Base-by-base conservation (phyloP, 768 basidiomycete genomes). In the Naganishia vishniacii region DNA sequence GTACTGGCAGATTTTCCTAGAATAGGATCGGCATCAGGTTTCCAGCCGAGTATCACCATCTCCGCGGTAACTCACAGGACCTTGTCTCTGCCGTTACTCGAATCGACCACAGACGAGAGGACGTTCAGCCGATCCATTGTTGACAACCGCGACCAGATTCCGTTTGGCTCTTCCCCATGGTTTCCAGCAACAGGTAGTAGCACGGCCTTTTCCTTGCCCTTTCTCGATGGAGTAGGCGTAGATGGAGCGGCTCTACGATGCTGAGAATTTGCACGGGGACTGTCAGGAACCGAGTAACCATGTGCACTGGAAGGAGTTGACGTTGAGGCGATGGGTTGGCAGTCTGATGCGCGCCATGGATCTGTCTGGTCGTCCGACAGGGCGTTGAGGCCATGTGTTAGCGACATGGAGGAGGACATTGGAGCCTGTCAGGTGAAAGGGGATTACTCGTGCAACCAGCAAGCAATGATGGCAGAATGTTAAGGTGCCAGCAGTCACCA, bases 51-150 rank as follows among this genome's bases (percentile, higher is more conserved):
- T n/a, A n/a, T n/a, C n/a, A n/a, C n/a, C n/a, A n/a, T n/a, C n/a
- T n/a, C n/a, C n/a, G n/a, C n/a, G n/a, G n/a, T n/a, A n/a, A 26
- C 53, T 56, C 23, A 56, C 53, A 63, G 32, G 2, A 51, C 51
- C 20, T 63, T 63, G 20, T 63, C 62, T 45, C 62, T 40, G 2
- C 62, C 62, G n/a, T 25, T 32, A 28, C 62, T 63, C 4, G 49
- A 42, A 31, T 63, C 62, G 25, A 63, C 62, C 28, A 63, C 51
- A 2, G 41, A 44, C 18, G 49, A 40, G 18, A 63, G 42, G 11
- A 63, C 49, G 11, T 31, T 56, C 37, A 63, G 31, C 40, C 46
- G 62, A 25, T 56, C 53, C 53, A 56, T 40, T 7, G 32, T 40
- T 7, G 34, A 23, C 25, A 37, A 40, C n/a, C 34, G n/a, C 26